These are phyloP conservation scores for Pyricularia sp. DNA, from an alignment of 2,329 filamentous ascomycete species.

Conservation along the genomic window DNA sequence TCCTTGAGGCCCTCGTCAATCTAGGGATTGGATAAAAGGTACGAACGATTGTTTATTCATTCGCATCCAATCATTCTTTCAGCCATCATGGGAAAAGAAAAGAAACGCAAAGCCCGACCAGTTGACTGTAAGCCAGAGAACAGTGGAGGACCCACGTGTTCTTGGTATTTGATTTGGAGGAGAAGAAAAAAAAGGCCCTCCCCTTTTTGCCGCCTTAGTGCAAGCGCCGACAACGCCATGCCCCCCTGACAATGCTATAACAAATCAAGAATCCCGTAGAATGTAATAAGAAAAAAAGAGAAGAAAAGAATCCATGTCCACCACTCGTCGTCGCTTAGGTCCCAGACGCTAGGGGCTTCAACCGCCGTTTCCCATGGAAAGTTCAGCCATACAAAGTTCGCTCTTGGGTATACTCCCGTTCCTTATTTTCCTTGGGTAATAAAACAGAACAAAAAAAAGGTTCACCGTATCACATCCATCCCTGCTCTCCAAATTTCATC, in stretches of 20 bases:
- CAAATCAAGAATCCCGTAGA: not conserved
- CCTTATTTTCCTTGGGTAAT: not conserved
- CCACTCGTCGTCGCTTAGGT: not conserved
- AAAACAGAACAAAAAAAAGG: not conserved
- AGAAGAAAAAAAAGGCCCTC: not conserved
- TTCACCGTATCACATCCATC: not conserved
- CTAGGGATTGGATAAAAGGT: not conserved
- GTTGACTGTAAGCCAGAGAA: not conserved
- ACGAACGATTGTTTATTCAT: not conserved
- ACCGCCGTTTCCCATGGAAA: not conserved
- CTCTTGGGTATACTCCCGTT: not conserved
- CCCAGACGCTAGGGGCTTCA: not conserved
- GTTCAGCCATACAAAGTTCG: not conserved
- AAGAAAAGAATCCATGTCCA: slow-evolving; percentile 1
- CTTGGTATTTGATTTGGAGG: too few relatives aligned
- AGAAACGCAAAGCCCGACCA: not conserved
- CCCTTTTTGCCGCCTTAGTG: not conserved
- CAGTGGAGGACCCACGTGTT: not conserved
- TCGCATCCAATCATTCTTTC: not conserved
- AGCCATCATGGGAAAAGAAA: not conserved
- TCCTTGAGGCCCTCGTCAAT: not conserved
- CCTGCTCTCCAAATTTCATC: not conserved
- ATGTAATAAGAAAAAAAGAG: not conserved
- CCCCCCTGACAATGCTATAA: not conserved
- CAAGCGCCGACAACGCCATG: slow-evolving; percentile 1